These are phyloP conservation scores for Fistulinella prunicolor DNA, from an alignment of 768 basidiomycete genomes.

Conservation along the genomic window DNA sequence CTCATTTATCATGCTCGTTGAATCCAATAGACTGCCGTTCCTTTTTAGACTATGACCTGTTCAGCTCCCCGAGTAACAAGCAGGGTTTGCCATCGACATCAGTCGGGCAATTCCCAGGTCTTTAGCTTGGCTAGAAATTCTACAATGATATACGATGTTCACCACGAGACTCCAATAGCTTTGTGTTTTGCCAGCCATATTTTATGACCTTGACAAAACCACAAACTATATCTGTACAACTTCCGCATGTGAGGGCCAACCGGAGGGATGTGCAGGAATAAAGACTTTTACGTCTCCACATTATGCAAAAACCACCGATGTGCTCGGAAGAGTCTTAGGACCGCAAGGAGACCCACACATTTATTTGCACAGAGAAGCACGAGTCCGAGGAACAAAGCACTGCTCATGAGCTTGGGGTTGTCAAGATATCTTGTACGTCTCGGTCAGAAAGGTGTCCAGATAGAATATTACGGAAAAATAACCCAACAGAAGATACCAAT, in stretches of 20 bases:
- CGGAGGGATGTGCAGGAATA: not conserved
- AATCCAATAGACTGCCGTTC: too few relatives aligned
- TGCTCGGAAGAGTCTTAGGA: constrained; percentile 78
- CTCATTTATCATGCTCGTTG: too few relatives aligned
- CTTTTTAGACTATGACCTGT: too few relatives aligned
- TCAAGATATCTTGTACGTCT: constrained; percentile 61
- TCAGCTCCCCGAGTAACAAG: too few relatives aligned
- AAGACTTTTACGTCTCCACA: constrained; percentile 81
- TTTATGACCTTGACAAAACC: constrained; percentile 99
- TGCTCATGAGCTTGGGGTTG: constrained; percentile 95
- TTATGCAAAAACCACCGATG: constrained; percentile 95
- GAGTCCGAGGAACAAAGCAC: constrained; percentile 92
- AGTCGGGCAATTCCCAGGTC: too few relatives aligned
- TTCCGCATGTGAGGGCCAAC: constrained; percentile 96
- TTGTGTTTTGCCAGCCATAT: constrained; percentile 78
- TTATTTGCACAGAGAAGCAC: constrained; percentile 90
- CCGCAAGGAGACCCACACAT: constrained; percentile 81
- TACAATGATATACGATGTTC: too few relatives aligned
- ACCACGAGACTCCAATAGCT: constrained; percentile 69
- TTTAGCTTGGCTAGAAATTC: too few relatives aligned
- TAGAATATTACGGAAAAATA: not conserved
- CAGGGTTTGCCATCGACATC: too few relatives aligned
- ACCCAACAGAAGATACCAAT: constrained; percentile 92
- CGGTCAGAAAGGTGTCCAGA: not conserved
- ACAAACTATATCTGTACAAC: constrained; percentile 87